These are phyloP conservation scores for Aspergillus biplanus DNA, from an alignment of 495 filamentous ascomycete species.

Conservation along the genomic window DNA sequence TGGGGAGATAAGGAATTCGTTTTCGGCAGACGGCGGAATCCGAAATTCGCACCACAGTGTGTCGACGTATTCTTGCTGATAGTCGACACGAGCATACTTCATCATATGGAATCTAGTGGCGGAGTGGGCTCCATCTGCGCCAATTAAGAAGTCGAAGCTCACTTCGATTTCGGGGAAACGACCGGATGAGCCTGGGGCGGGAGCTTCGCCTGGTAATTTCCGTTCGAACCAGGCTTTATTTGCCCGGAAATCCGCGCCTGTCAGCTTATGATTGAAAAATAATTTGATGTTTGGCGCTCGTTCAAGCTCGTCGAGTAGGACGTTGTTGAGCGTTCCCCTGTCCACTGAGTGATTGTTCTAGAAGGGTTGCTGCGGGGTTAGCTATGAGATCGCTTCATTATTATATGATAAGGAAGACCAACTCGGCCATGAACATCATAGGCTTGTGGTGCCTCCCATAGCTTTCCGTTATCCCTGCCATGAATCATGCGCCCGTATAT, in stretches of 20 bases:
- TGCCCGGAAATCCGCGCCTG: conserved; percentile 77
- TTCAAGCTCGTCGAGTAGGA: conserved; percentile 83
- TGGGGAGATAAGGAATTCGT: conserved; percentile 76
- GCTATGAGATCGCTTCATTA: conserved; percentile 37
- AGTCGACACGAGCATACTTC: conserved; percentile 87
- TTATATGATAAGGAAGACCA: conserved; percentile 31
- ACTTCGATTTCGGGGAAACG: conserved; percentile 67
- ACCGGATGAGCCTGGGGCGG: conserved; percentile 36
- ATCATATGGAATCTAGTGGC: conserved; percentile 88
- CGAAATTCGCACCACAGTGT: conserved; percentile 97
- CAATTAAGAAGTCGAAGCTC: conserved; percentile 87
- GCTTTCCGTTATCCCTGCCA: conserved; percentile 63
- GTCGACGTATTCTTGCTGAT: conserved; percentile 94
- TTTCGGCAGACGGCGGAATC: conserved; percentile 62
- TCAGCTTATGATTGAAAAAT: conserved; percentile 90
- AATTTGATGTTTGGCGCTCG: conserved; percentile 83
- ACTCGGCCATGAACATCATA: conserved; percentile 92
- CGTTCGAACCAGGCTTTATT: conserved; percentile 88
- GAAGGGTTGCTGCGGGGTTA: conserved; percentile 53
- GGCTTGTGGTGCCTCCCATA: conserved; percentile 78
- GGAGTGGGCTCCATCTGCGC: conserved; percentile 96
- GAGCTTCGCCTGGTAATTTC: conserved; percentile 36
- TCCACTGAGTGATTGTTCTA: conserved; percentile 48
- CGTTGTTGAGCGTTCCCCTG: conserved; percentile 80
- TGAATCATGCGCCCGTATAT: conserved; percentile 99